Base-by-base conservation (phyloP, 1,139 yeast species). In the Wickerhamomyces sp. region DNA sequence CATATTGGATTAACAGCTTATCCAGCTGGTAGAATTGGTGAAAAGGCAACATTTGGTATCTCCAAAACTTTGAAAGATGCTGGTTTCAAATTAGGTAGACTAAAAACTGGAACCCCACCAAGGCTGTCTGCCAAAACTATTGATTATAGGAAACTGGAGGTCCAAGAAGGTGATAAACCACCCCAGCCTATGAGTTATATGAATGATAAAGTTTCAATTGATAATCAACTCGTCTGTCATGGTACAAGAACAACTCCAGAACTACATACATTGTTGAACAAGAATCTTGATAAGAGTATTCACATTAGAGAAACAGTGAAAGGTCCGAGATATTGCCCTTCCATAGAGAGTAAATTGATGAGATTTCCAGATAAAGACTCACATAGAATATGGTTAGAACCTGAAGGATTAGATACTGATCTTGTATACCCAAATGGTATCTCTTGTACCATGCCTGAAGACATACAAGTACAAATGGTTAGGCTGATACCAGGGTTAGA, bases 41-140 rank as follows among this genome's bases (percentile, higher is more conserved):
- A 94, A 66, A 78, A 75, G 11, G 95, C 98, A 1, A 88, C 98
- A 0, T 86, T 81, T 65, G 99, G 98, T 0, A 74, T 94, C 32
- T 84, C 96, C 29, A 71, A 81, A 38, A 90, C 99, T 0, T 73
- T 94, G 37, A 68, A 71, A 27, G 78, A 78, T 3, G 84, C 87
- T 0, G 96, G 96, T 0, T 93, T 94, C 63, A 72, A 80, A 48
- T 67, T 94, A 49, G 99, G 99, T 0, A 73, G 99, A 46, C 71
- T 94, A 51, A 94, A 94, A 61, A 94, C 99, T 0, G 99, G 99
- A 0, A 94, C 99, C 0, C 99, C 99, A 0, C 96, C 98, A 2
- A 72, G 99, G 47, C 67, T 94, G 27, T 84, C 85, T 27, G 73
- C 81, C 1, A 75, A 75, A 46, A 76, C 93, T 1, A 91, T 94